These are phyloP conservation scores for Bipolaris gigantea DNA, from an alignment of 2,329 filamentous ascomycete species.

Conservation along the genomic window DNA sequence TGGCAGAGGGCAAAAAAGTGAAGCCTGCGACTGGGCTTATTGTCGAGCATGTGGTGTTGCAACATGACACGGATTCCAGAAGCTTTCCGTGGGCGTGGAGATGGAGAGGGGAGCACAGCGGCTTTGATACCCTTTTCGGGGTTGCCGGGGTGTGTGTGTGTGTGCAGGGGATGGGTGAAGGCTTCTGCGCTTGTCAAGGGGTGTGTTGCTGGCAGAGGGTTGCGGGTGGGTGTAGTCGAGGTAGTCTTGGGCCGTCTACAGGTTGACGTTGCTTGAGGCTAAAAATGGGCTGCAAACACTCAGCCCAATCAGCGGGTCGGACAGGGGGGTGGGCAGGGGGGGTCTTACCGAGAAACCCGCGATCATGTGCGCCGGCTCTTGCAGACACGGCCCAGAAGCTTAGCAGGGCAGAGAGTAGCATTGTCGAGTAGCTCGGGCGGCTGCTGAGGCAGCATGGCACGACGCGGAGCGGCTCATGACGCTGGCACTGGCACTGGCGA, in stretches of 20 bases:
- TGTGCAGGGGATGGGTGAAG: constrained; percentile 24
- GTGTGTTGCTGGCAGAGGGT: constrained; percentile 27
- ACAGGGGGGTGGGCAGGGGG: constrained; percentile 39
- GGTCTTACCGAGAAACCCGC: constrained; percentile 18
- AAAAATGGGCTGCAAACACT: constrained; percentile 40
- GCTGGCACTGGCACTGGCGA: constrained; percentile 11
- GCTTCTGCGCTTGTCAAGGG: constrained; percentile 25
- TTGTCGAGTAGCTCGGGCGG: constrained; percentile 41
- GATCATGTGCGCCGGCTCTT: constrained; percentile 37
- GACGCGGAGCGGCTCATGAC: not conserved
- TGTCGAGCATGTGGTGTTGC: constrained; percentile 31
- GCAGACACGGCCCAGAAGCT: constrained; percentile 31
- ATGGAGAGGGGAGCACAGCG: constrained; percentile 37
- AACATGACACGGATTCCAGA: constrained; percentile 39
- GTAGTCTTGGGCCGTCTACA: constrained; percentile 42
- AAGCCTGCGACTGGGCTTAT: constrained; percentile 23
- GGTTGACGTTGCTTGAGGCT: constrained; percentile 44
- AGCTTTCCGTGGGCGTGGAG: constrained; percentile 34
- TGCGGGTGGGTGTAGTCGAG: constrained; percentile 36
- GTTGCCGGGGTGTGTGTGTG: constrained; percentile 23
- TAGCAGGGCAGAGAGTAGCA: constrained; percentile 19
- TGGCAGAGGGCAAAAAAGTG: constrained; percentile 5
- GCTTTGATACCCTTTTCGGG: constrained; percentile 39
- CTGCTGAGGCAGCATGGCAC: constrained; percentile 34
- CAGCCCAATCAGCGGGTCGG: constrained; percentile 39